Evolutionary conservation across 495 filamentous ascomycete genomes (phyloP).

Genomic region (Talaromyces borbonicus): DNA sequence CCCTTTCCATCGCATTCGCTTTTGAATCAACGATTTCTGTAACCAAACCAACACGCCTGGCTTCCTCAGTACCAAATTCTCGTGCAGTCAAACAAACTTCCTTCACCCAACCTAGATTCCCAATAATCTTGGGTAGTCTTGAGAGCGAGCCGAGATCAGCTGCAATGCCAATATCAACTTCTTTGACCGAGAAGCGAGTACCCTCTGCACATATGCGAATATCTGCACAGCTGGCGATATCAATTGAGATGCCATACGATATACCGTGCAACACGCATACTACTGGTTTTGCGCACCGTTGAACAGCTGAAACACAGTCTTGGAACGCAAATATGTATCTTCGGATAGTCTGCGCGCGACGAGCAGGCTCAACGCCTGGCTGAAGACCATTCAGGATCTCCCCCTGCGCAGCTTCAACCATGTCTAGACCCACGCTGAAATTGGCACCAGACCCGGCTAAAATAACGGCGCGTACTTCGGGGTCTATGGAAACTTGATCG

Average conservation of each 20-base stretch:
- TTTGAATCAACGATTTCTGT: slow-evolving; percentile 60
- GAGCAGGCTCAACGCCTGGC: slow-evolving; percentile 42
- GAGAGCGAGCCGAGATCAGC: slow-evolving; percentile 85
- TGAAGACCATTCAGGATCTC: slow-evolving; percentile 10
- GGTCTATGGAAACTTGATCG: slow-evolving; percentile 57
- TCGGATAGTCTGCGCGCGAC: slow-evolving; percentile 54
- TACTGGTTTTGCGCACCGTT: slow-evolving; percentile 87
- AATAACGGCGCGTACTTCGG: slow-evolving; percentile 66
- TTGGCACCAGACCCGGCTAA: slow-evolving; percentile 76
- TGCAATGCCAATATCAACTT: slow-evolving; percentile 90
- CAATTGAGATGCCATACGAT: slow-evolving; percentile 71
- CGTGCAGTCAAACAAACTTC: slow-evolving; percentile 75
- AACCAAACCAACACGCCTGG: slow-evolving; percentile 70
- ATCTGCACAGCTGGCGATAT: slow-evolving; percentile 68
- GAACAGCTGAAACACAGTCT: slow-evolving; percentile 62
- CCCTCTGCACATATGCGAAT: slow-evolving; percentile 60
- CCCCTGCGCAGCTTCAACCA: slow-evolving; percentile 46
- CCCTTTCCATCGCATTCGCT: slow-evolving; percentile 48
- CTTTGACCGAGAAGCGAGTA: slow-evolving; percentile 70
- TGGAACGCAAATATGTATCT: slow-evolving; percentile 71
- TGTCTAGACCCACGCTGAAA: slow-evolving; percentile 79
- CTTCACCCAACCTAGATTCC: slow-evolving; percentile 75
- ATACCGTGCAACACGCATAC: slow-evolving; percentile 77
- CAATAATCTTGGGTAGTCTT: slow-evolving; percentile 76
- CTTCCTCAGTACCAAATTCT: slow-evolving; percentile 69